Evolutionary conservation across 1,284 basidiomycete species (phyloP).

Genomic region (Ceraceosorus guamensis): DNA sequence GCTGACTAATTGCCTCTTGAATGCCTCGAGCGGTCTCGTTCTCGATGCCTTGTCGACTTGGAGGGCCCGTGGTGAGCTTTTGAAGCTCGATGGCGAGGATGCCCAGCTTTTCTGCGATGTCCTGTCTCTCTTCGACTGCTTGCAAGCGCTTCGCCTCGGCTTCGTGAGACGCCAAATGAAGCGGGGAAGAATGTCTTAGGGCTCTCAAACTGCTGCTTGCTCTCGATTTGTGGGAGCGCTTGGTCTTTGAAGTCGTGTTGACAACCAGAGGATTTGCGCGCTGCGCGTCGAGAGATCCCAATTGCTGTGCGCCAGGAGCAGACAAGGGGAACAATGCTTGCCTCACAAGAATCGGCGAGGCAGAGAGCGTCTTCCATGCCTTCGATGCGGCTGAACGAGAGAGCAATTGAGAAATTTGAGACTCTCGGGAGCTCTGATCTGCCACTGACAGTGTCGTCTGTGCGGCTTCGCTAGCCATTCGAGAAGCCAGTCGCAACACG

Average conservation of each 20-base stretch:
- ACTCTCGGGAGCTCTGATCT: neutral
- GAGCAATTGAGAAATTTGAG: no score
- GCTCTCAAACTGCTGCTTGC: neutral
- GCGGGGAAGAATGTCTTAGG: slow-evolving; percentile 1
- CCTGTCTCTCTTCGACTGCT: slow-evolving; percentile 20
- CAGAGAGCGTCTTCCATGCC: neutral
- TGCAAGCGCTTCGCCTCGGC: slow-evolving; percentile 27
- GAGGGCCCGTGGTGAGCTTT: neutral
- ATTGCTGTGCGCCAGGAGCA: neutral
- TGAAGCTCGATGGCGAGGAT: slow-evolving; percentile 3
- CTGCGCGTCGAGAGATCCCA: neutral
- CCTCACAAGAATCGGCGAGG: neutral
- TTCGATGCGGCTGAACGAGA: no score
- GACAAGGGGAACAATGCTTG: neutral
- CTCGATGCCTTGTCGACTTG: slow-evolving; percentile 5
- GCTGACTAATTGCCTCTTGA: neutral
- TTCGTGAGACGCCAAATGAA: slow-evolving; percentile 25
- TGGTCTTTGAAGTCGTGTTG: no score
- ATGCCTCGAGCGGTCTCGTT: neutral
- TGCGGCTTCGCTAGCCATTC: slow-evolving; percentile 15
- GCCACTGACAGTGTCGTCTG: neutral
- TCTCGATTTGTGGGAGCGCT: neutral
- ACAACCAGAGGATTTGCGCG: neutral
- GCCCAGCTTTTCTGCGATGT: slow-evolving; percentile 25
- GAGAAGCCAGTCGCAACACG: slow-evolving; percentile 14